phyloP scores from a whole-genome alignment of 2,329 filamentous ascomycete species.

The Epichloe elymi region DNA sequence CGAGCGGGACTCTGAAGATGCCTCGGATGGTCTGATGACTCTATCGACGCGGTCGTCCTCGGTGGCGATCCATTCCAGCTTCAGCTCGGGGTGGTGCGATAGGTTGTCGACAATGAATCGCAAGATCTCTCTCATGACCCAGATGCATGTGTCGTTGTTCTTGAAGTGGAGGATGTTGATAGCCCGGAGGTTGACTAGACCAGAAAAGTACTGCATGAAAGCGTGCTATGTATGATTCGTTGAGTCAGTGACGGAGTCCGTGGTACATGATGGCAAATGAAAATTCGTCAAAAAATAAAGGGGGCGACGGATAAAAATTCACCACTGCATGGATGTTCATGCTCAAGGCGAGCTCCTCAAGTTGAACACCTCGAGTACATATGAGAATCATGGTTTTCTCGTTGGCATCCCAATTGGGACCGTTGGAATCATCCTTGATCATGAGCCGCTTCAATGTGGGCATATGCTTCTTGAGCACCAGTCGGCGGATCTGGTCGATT shows the following conservation, averaged over 20 bases:
- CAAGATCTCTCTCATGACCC: conserved; percentile 42
- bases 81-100: conserved; percentile 39
- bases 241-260: neutral
- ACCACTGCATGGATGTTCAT: conserved; percentile 43
- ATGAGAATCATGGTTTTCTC: conserved; percentile 41
- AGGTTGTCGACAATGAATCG: conserved; percentile 47
- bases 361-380: conserved; percentile 31
- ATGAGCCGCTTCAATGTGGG: conserved; percentile 40
- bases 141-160: conserved; percentile 42
- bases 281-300: too few relatives aligned
- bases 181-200: conserved; percentile 35
- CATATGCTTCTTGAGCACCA: conserved; percentile 46
- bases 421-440: conserved; percentile 41
- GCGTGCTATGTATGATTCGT: conserved; percentile 36
- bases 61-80: conserved; percentile 46
- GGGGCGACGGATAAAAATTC: conserved; percentile 14
- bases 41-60: conserved; percentile 36
- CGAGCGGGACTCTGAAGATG: conserved; percentile 13
- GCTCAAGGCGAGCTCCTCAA: conserved; percentile 43
- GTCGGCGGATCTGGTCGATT: conserved; percentile 44
- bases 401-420: conserved; percentile 43
- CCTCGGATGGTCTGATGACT: conserved; percentile 29
- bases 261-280: too few relatives aligned
- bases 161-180: conserved; percentile 42
- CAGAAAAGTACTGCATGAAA: conserved; percentile 40